These are phyloP conservation scores for Syzygium jambos DNA, from an alignment of 345 rosid species.

Conservation along the genomic window DNA sequence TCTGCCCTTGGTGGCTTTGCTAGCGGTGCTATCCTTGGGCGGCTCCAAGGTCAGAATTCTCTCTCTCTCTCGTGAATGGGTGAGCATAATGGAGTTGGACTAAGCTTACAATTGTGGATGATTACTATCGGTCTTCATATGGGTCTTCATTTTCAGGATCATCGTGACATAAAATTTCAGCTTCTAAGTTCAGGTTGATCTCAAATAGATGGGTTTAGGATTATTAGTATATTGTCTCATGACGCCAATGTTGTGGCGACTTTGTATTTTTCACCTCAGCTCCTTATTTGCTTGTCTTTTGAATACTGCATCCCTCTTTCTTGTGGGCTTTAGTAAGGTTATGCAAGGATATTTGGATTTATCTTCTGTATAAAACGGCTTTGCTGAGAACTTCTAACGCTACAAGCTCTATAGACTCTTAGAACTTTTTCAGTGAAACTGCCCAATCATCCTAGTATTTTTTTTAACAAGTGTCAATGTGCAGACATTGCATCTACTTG, in stretches of 20 bases:
- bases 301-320: neutral
- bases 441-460: neutral
- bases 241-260: neutral
- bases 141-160: neutral
- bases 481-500: neutral
- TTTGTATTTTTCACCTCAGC: neutral
- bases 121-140: neutral
- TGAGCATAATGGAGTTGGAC: neutral
- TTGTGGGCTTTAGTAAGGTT: neutral
- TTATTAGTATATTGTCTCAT: neutral
- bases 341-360: neutral
- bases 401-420: neutral
- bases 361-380: neutral
- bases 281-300: neutral
- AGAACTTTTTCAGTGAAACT: neutral
- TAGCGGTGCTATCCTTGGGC: constrained; percentile 76
- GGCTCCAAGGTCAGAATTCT: constrained; percentile 56
- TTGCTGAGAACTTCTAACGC: neutral
- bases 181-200: neutral
- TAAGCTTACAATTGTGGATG: neutral
- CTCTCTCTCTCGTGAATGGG: neutral
- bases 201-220: neutral
- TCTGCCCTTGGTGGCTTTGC: constrained; percentile 74
- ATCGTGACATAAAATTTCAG: accelerated
- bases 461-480: neutral